phyloP scores from a whole-genome alignment of 2,329 filamentous ascomycete genomes.

The Rhynchosporium agropyri region DNA sequence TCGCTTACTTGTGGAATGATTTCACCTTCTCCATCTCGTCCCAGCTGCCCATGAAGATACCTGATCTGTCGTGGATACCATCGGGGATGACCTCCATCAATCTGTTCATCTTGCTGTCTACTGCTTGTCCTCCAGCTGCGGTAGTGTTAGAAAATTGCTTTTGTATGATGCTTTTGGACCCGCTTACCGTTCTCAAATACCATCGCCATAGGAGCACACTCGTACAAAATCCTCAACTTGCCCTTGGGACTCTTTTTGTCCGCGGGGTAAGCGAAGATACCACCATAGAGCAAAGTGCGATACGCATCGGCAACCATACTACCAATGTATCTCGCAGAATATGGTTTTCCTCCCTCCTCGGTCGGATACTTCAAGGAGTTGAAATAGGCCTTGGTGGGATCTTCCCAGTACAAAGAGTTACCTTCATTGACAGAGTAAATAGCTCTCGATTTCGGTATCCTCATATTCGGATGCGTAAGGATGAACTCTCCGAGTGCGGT shows the following conservation, averaged over 20 bases:
- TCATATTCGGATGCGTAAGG: conserved; percentile 94
- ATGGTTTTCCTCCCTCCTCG: conserved; percentile 75
- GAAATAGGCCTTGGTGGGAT: conserved; percentile 85
- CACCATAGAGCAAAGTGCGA: conserved; percentile 90
- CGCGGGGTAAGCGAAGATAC: conserved; percentile 95
- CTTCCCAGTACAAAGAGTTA: conserved; percentile 95
- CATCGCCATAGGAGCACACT: conserved; percentile 99
- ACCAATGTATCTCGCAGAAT: conserved; percentile 93
- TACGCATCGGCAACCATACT: conserved; percentile 99
- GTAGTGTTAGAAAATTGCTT: conserved; percentile 15
- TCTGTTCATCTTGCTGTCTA: conserved; percentile 87
- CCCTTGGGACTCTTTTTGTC: conserved; percentile 99
- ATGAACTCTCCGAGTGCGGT: conserved; percentile 98
- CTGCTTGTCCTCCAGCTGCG: conserved; percentile 83
- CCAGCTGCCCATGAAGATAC: conserved; percentile 94
- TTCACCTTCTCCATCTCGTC: conserved; percentile 95
- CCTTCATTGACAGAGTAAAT: conserved; percentile 99
- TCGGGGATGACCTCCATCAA: conserved; percentile 90
- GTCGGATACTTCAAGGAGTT: conserved; percentile 82
- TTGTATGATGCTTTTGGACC: not conserved
- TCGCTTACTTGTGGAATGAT: conserved; percentile 48
- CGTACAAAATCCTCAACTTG: conserved; percentile 95
- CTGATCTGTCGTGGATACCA: conserved; percentile 91
- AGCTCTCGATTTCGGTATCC: conserved; percentile 73
- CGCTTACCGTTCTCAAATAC: conserved; percentile 93